A percentile compares a stretch with the other conserved stretches of the same genome.
Evolutionary conservation across 2,329 filamentous ascomycete species (phyloP).

Genomic region (Stemphylium lycopersici): DNA sequence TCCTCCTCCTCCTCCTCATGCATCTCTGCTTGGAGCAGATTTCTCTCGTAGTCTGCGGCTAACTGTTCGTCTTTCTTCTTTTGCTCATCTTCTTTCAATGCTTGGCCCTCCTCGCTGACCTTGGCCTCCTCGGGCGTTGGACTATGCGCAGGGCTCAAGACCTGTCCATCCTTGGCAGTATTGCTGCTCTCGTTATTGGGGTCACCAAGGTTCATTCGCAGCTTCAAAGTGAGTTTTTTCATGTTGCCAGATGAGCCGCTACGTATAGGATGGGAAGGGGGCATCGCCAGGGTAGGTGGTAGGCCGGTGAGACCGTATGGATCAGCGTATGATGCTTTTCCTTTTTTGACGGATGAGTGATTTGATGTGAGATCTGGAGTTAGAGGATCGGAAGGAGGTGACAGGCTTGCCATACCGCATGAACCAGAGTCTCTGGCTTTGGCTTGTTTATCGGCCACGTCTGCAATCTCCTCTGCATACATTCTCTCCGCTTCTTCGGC

Average conservation of each 20-base stretch:
- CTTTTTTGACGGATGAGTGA: neutral
- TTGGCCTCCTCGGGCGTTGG: too few relatives aligned
- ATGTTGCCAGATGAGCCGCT: neutral
- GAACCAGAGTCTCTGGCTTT: neutral
- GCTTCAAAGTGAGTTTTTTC: neutral
- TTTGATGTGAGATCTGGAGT: too few relatives aligned
- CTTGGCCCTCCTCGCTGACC: too few relatives aligned
- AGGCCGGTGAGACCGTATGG: neutral
- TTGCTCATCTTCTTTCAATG: too few relatives aligned
- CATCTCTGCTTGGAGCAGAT: neutral
- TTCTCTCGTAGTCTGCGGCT: too few relatives aligned
- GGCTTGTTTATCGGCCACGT: neutral
- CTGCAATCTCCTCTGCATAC: neutral
- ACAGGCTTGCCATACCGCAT: neutral
- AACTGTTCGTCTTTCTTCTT: too few relatives aligned
- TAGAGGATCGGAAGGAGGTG: too few relatives aligned
- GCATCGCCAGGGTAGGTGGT: too few relatives aligned
- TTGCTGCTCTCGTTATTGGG: too few relatives aligned
- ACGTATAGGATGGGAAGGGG: too few relatives aligned
- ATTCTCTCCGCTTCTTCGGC: neutral
- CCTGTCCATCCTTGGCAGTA: neutral
- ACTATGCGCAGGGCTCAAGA: too few relatives aligned
- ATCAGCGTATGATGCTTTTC: neutral
- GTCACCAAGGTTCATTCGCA: neutral
- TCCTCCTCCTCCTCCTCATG: neutral